These are phyloP conservation scores for Populus hybrid DNA, from an alignment of 441 rosid species.

Conservation along the genomic window DNA sequence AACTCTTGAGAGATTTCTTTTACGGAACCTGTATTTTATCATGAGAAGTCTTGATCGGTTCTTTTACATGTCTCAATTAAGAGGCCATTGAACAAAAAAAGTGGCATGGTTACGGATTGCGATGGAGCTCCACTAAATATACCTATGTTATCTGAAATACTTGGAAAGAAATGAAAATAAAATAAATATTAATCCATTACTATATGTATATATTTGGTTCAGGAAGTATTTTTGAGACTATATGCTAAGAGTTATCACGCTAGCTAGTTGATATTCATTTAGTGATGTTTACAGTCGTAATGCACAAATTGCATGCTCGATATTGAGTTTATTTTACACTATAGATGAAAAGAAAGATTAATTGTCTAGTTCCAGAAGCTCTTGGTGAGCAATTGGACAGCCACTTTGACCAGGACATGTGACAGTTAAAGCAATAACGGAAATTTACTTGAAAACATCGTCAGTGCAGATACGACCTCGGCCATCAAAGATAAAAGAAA, in stretches of 20 bases:
- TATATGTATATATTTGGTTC: no score
- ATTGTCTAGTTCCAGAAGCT: neutral
- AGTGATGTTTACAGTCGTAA: no score
- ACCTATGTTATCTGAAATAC: neutral
- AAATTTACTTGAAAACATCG: neutral
- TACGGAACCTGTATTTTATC: neutral
- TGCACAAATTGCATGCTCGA: no score
- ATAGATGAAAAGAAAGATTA: no score
- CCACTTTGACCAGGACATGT: neutral
- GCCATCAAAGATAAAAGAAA: neutral
- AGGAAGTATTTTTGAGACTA: no score
- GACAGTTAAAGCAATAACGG: neutral
- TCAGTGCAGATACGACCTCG: neutral
- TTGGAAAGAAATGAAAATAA: no score
- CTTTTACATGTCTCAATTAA: neutral
- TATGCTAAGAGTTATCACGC: no score
- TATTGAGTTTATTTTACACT: no score
- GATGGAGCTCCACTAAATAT: neutral
- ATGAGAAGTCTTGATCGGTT: neutral
- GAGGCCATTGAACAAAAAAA: neutral
- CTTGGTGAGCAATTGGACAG: neutral
- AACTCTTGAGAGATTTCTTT: neutral
- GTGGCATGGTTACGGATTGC: neutral
- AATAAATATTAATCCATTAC: no score
- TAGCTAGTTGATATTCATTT: no score